Base-by-base conservation (phyloP, 2,329 filamentous ascomycete genomes). In the Trematosphaeria pertusa region DNA sequence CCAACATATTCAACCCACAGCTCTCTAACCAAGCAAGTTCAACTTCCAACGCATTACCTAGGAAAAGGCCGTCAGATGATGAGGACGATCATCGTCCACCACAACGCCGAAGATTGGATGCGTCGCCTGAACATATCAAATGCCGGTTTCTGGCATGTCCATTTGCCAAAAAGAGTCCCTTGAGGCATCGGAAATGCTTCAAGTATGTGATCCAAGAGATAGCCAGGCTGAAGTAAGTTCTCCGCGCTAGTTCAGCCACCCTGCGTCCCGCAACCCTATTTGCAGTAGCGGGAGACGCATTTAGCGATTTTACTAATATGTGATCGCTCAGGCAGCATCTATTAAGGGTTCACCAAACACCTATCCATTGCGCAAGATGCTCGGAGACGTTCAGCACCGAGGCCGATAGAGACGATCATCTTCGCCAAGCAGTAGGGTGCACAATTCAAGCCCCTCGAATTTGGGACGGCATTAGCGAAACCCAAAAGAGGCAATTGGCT, bases 401-500 rank as follows among this genome's bases (percentile, higher is more conserved):
- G 14, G 15, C 8, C 12, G 31, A 34, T 8, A 7, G 31, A 34
- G 31, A n/a, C 12, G 14, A 15, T 8, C 31, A 34, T 34, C 12
- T n/a, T 8, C 11, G 31, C 11, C 11, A 34, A 34, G 8, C 7
- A n/a, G 11, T 20, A 9, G 12, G 14, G 12, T 46, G 36, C 28
- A 17, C n/a, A 15, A 46, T 46, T 3, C 35, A 39, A 10, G 22
- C 42, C 5, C 19, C 24, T 6, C 36, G 26, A 14, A 19, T 17
- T 5, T 34, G 37, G 30, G 10, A 35, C 19, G 37, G 43, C 10
- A 40, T 46, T 21, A 41, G 20, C 22, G 43, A 46, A 37, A 40
- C 31, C 10, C 39, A 48, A 20, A 39, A 43, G 22, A n/a, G 19
- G n/a, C 46, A 40, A 24, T 17, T 48, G 14, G 24, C 33, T 17